A percentile compares a stretch with the other conserved stretches of the same genome.
Conservation (phyloP, 2,329 filamentous ascomycete genomes). For the Penicillium concentricum region DNA sequence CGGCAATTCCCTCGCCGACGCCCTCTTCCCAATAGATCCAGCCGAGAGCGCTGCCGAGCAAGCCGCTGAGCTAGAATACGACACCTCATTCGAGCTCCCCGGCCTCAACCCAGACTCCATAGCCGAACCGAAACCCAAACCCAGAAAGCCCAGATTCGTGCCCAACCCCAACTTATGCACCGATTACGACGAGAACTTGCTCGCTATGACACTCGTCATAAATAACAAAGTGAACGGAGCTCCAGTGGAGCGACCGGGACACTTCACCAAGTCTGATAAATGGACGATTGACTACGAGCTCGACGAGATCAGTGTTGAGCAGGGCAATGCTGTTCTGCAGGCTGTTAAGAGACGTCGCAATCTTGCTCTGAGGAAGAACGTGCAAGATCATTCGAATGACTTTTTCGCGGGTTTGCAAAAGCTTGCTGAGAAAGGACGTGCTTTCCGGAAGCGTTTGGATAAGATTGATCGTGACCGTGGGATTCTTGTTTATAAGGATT, state of each 20-base stretch:
- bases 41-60: background rate
- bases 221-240: constrained; percentile 70
- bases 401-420: constrained; percentile 42
- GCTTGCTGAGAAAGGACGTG: constrained; percentile 57
- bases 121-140: background rate
- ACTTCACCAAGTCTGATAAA: constrained; percentile 45
- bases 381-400: constrained; percentile 35
- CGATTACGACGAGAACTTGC: constrained; percentile 37
- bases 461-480: constrained; percentile 50
- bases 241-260: constrained; percentile 60
- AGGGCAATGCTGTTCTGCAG: constrained; percentile 55
- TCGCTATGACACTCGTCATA: constrained; percentile 70
- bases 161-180: background rate
- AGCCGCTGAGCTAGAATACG: background rate
- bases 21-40: background rate
- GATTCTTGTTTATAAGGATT: constrained; percentile 28
- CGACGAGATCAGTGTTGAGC: constrained; percentile 54
- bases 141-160: background rate
- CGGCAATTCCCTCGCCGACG: background rate
- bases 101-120: no score
- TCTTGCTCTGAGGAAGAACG: constrained; percentile 37
- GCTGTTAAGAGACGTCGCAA: constrained; percentile 58
- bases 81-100: background rate
- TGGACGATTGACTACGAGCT: constrained; percentile 82
- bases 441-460: constrained; percentile 58